phyloP scores from a whole-genome alignment of 1,284 basidiomycete genomes.

The Heliocybe sulcata region DNA sequence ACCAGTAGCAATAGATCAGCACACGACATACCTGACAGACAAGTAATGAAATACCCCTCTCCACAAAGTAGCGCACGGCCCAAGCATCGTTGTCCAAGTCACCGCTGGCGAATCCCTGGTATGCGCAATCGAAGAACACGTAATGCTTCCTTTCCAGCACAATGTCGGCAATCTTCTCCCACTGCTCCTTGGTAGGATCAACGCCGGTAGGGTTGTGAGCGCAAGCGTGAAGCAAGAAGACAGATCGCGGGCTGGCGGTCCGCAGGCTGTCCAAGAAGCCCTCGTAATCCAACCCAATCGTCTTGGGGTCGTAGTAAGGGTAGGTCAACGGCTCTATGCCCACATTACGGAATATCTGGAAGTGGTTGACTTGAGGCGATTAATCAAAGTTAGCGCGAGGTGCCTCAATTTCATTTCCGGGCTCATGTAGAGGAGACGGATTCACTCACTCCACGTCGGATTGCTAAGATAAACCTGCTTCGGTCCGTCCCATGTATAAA shows the following conservation, averaged over 20 bases:
- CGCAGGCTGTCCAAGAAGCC: constrained; percentile 66
- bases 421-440: constrained; percentile 8
- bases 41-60: constrained; percentile 68
- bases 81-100: constrained; percentile 72
- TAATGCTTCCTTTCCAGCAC: constrained; percentile 77
- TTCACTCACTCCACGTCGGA: constrained; percentile 84
- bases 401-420: constrained; percentile 3
- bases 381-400: constrained; percentile 6
- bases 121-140: constrained; percentile 93
- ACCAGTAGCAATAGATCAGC: neutral
- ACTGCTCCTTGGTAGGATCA: constrained; percentile 87
- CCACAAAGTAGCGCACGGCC: constrained; percentile 75
- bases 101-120: constrained; percentile 90
- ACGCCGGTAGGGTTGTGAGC: constrained; percentile 97
- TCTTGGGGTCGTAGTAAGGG: constrained; percentile 87
- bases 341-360: constrained; percentile 82
- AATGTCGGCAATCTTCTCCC: constrained; percentile 74
- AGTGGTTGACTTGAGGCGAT: constrained; percentile 70
- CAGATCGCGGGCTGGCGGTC: constrained; percentile 66
- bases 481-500: constrained; percentile 69
- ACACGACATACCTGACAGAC: constrained; percentile 68
- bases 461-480: constrained; percentile 78
- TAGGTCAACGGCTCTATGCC: constrained; percentile 79
- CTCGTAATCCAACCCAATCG: constrained; percentile 81
- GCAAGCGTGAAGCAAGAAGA: constrained; percentile 89